phyloP scores from a whole-genome alignment of 371 early-diverging fungal genomes.

The Mucor circinelloides region DNA sequence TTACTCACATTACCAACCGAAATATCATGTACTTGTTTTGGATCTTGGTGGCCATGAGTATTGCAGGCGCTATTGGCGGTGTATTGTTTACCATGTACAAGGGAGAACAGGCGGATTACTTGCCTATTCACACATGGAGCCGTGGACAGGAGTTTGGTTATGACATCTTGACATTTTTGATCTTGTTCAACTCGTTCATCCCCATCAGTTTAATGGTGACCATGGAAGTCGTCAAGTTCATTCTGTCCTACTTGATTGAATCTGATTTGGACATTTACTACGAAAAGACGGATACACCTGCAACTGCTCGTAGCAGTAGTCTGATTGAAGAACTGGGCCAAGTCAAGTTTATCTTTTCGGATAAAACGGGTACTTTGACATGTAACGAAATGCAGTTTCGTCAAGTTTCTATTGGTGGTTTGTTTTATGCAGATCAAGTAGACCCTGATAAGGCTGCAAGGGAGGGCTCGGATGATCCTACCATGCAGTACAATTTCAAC shows the following conservation, averaged over 20 bases:
- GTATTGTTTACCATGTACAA: slow-evolving; percentile 50
- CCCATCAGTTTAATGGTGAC: slow-evolving; percentile 84
- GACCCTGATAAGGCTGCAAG: slow-evolving; percentile 20
- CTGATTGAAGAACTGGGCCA: slow-evolving; percentile 90
- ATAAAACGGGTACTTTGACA: slow-evolving; percentile 88
- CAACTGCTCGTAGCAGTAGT: slow-evolving; percentile 74
- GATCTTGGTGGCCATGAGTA: slow-evolving; percentile 75
- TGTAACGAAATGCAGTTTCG: slow-evolving; percentile 74
- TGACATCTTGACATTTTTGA: slow-evolving; percentile 78
- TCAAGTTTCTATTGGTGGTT: slow-evolving; percentile 66
- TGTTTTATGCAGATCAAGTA: slow-evolving; percentile 37
- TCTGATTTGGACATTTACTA: slow-evolving; percentile 72
- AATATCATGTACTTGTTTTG: slow-evolving; percentile 89
- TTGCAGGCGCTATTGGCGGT: slow-evolving; percentile 77
- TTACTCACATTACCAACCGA: slow-evolving; percentile 83
- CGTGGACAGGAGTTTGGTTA: slow-evolving; percentile 46
- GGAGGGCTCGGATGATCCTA: slow-evolving; percentile 32
- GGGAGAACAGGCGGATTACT: slow-evolving; percentile 22
- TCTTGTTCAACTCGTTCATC: slow-evolving; percentile 82
- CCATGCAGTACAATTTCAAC: slow-evolving; percentile 61
- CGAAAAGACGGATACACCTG: slow-evolving; percentile 62
- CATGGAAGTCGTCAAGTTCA: slow-evolving; percentile 72
- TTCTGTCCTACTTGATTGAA: slow-evolving; percentile 67
- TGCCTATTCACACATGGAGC: slow-evolving; percentile 20
- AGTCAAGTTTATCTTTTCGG: slow-evolving; percentile 94